A percentile compares a stretch with the other conserved stretches of the same genome.
These are phyloP conservation scores for Terfezia boudieri DNA, from an alignment of 495 filamentous ascomycete species.

Conservation along the genomic window DNA sequence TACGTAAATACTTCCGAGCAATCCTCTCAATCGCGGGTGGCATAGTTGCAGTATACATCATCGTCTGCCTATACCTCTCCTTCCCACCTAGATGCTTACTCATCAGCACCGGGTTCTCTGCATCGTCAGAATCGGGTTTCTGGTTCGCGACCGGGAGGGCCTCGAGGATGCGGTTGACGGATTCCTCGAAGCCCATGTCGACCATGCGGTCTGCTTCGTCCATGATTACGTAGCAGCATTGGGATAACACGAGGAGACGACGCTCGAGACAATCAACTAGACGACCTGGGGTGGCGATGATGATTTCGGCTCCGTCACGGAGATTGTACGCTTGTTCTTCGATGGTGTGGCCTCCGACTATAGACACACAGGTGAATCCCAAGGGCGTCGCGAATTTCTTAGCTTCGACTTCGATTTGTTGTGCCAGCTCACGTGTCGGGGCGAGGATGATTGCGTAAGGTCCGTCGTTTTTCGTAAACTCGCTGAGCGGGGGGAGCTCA, in stretches of 20 bases:
- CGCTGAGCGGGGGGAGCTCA: conserved; percentile 63
- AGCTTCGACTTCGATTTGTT: conserved; percentile 91
- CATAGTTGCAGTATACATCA: conserved; percentile 99
- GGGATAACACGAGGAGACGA: conserved; percentile 68
- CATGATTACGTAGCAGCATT: conserved; percentile 97
- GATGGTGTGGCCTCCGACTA: conserved; percentile 87
- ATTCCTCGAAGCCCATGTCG: conserved; percentile 92
- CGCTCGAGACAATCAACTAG: conserved; percentile 93
- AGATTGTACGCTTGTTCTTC: conserved; percentile 89
- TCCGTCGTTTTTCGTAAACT: conserved; percentile 81
- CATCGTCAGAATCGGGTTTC: conserved; percentile 88
- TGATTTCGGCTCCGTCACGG: conserved; percentile 92
- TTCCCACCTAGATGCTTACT: conserved; percentile 57
- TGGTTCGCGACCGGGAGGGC: conserved; percentile 89
- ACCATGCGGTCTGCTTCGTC: conserved; percentile 99
- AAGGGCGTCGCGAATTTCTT: conserved; percentile 80
- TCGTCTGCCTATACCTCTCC: conserved; percentile 86
- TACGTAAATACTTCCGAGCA: conserved; percentile 80
- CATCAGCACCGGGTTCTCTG: conserved; percentile 73
- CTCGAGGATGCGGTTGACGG: conserved; percentile 93
- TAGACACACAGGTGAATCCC: conserved; percentile 87
- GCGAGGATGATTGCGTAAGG: conserved; percentile 93
- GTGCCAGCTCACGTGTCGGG: conserved; percentile 93
- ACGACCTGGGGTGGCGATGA: conserved; percentile 94
- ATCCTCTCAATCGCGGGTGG: conserved; percentile 83